Evolutionary conservation across 306 rosid genomes (phyloP).

Genomic region (Urtica urens): DNA sequence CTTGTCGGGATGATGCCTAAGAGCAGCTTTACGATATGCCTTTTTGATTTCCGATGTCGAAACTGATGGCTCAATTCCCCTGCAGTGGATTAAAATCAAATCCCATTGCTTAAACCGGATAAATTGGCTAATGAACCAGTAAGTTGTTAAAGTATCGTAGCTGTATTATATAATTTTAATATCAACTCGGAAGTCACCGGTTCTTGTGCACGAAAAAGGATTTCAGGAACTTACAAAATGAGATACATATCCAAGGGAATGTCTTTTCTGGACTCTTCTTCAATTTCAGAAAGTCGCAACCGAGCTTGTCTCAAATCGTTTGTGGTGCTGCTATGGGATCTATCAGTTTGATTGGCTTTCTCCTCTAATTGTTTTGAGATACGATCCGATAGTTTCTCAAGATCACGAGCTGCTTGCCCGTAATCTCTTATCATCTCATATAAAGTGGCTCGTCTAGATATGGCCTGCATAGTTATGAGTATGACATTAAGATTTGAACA

Average conservation of each 20-base stretch:
- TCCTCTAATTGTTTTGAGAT: conserved; percentile 44
- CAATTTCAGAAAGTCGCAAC: conserved; percentile 57
- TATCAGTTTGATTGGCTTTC: conserved; percentile 42
- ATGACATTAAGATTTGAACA: no score
- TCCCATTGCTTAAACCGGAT: neutral
- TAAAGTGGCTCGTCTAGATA: conserved; percentile 77
- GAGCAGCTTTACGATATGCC: conserved; percentile 99
- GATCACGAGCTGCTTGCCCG: conserved; percentile 74
- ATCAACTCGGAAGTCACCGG: no score
- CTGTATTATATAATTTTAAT: no score
- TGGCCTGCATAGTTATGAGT: conserved; percentile 49
- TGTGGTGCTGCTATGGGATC: conserved; percentile 35
- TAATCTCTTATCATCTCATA: conserved; percentile 85
- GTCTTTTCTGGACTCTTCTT: conserved; percentile 81
- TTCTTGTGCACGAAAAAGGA: no score
- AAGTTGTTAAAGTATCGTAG: no score
- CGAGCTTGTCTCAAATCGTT: conserved; percentile 74
- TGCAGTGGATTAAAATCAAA: conserved; percentile 27
- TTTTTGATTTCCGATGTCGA: conserved; percentile 80
- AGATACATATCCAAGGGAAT: conserved; percentile 83
- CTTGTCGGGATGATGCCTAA: conserved; percentile 96
- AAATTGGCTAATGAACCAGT: no score
- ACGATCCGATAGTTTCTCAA: conserved; percentile 57
- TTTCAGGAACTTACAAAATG: conserved; percentile 59
- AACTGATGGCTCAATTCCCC: conserved; percentile 82